Conservation (phyloP, 306 rosid genomes). For the Arachis hypogaea region DNA sequence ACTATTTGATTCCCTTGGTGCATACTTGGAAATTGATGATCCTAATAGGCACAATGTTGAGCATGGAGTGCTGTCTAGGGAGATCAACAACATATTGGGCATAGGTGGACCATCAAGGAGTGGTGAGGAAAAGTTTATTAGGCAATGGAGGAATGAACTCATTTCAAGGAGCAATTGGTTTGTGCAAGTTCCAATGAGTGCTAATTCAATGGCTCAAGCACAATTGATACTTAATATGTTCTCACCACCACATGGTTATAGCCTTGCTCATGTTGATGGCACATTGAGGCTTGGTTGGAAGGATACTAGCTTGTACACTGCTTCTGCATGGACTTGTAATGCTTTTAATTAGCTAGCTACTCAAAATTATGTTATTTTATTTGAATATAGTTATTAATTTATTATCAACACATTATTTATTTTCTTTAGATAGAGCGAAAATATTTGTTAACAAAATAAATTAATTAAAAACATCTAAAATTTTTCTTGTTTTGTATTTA, state of each 20-base stretch:
- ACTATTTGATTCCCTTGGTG: conserved; percentile 81
- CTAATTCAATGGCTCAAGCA: conserved; percentile 82
- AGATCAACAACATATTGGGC: conserved; percentile 79
- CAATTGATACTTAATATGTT: conserved; percentile 82
- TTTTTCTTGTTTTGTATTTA: too few relatives aligned
- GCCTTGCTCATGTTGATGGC: conserved; percentile 78
- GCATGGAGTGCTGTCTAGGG: conserved; percentile 53
- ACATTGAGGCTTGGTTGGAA: conserved; percentile 84
- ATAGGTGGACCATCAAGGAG: conserved; percentile 83
- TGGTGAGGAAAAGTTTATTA: conserved; percentile 73
- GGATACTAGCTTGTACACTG: conserved; percentile 77
- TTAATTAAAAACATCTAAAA: too few relatives aligned
- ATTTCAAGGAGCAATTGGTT: conserved; percentile 50
- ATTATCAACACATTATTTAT: too few relatives aligned
- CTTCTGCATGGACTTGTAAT: conserved; percentile 85
- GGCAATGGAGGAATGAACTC: conserved; percentile 77
- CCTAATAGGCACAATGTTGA: conserved; percentile 65
- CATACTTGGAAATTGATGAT: conserved; percentile 57
- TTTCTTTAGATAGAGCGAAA: too few relatives aligned
- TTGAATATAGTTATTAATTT: too few relatives aligned
- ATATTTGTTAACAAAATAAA: too few relatives aligned
- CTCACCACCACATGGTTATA: conserved; percentile 63
- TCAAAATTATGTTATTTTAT: too few relatives aligned
- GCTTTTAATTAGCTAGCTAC: conserved; percentile 36
- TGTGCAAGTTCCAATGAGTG: conserved; percentile 72